A percentile compares a stretch with the other conserved stretches of the same genome.
Conservation (phyloP, 345 rosid species). For the Schrenkiella parvula region DNA sequence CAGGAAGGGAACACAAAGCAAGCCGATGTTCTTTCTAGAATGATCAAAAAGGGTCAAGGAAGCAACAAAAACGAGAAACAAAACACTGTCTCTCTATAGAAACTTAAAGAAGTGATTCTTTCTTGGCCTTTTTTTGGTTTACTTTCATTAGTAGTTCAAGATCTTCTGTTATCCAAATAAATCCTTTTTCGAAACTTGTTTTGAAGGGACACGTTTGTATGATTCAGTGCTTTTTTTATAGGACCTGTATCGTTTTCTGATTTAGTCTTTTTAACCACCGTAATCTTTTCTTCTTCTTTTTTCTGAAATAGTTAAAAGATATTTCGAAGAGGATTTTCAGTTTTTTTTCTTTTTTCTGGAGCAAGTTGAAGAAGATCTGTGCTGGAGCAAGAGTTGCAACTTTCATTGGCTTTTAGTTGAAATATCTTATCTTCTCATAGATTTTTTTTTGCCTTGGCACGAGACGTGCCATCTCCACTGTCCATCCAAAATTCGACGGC, state of each 20-base stretch:
- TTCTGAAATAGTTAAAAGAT: background rate
- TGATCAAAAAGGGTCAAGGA: slow-evolving; percentile 47
- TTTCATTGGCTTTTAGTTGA: slow-evolving; percentile 11
- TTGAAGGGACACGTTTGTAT: slow-evolving; percentile 14
- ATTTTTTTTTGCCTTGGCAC: slow-evolving; percentile 13
- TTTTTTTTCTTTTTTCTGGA: background rate
- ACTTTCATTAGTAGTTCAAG: background rate
- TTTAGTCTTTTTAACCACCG: background rate
- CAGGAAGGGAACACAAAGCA: slow-evolving; percentile 83
- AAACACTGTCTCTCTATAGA: slow-evolving; percentile 15
- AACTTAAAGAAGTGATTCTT: slow-evolving; percentile 17
- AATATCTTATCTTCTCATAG: slow-evolving; percentile 24
- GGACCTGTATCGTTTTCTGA: slow-evolving; percentile 17
- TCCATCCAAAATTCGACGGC: slow-evolving; percentile 30
- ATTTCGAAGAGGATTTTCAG: background rate
- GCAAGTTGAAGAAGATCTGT: background rate
- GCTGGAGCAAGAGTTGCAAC: background rate
- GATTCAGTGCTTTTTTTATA: slow-evolving; percentile 7
- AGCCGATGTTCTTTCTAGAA: slow-evolving; percentile 83
- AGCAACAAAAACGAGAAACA: slow-evolving; percentile 36
- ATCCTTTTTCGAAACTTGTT: slow-evolving; percentile 13
- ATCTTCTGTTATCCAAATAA: slow-evolving; percentile 6
- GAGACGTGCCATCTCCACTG: slow-evolving; percentile 33
- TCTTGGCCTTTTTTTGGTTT: background rate
- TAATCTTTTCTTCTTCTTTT: background rate